A percentile compares a stretch with the other conserved stretches of the same genome.
Conservation (phyloP, 163 green algal genomes). For the Prototheca stagnorum region DNA sequence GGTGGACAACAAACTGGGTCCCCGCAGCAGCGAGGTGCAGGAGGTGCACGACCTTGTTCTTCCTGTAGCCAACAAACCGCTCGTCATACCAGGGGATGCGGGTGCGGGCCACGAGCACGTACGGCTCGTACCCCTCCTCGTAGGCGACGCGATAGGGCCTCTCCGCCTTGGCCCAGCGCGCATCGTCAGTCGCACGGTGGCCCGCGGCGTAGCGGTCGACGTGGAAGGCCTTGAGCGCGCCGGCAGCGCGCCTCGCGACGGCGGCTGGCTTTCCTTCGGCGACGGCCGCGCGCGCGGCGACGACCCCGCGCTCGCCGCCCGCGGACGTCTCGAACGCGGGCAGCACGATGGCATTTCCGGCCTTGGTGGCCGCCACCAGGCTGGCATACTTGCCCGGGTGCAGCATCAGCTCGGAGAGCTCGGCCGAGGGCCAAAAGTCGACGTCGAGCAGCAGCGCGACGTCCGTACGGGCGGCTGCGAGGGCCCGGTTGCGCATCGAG, state of each 20-base stretch:
- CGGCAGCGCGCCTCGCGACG: slow-evolving; percentile 20
- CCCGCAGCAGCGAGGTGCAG: slow-evolving; percentile 25
- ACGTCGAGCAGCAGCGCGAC: slow-evolving; percentile 38
- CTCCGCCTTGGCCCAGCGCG: slow-evolving; percentile 20
- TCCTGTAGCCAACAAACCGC: slow-evolving; percentile 43
- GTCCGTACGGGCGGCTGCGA: slow-evolving; percentile 29
- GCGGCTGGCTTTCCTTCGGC: slow-evolving; percentile 15
- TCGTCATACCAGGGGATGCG: slow-evolving; percentile 43
- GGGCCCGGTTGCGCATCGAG: slow-evolving; percentile 39
- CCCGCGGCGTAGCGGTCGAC: slow-evolving; percentile 20
- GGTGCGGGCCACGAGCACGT: slow-evolving; percentile 29
- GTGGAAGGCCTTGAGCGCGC: slow-evolving; percentile 23
- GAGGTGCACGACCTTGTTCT: slow-evolving; percentile 46
- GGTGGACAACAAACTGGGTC: slow-evolving; percentile 32
- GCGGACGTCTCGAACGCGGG: slow-evolving; percentile 36
- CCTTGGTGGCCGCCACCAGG: slow-evolving; percentile 15
- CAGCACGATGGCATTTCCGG: slow-evolving; percentile 25
- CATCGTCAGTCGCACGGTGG: slow-evolving; percentile 29
- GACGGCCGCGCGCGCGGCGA: slow-evolving; percentile 21
- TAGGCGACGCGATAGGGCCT: slow-evolving; percentile 29
- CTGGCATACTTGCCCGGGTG: slow-evolving; percentile 12
- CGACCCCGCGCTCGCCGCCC: slow-evolving; percentile 17
- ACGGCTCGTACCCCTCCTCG: slow-evolving; percentile 38
- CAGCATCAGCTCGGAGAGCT: slow-evolving; percentile 16
- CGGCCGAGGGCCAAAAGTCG: slow-evolving; percentile 32